Conservation (phyloP, 257 asterid genomes). For the Anisodus acutangulus region DNA sequence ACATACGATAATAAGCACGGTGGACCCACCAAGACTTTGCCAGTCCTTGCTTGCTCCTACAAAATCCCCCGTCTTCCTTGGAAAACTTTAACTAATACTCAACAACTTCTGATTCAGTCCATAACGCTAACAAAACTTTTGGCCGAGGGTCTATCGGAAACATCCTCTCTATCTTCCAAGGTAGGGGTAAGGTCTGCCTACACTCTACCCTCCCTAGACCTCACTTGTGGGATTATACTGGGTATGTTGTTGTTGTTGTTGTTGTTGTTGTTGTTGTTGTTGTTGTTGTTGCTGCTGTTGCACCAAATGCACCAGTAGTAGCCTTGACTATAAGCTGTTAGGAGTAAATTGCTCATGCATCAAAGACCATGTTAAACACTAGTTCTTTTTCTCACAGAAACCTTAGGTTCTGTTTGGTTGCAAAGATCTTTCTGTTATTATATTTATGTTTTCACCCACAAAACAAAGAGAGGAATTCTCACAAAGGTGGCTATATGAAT, state of each 20-base stretch:
- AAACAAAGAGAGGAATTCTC: not conserved
- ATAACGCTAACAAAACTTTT: not conserved
- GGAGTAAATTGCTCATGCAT: not conserved
- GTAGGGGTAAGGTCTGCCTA: too few relatives aligned
- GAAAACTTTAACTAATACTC: not conserved
- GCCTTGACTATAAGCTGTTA: not conserved
- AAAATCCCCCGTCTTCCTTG: not conserved
- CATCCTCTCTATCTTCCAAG: too few relatives aligned
- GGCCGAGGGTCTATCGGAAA: too few relatives aligned
- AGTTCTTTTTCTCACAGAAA: not conserved
- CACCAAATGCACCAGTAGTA: not conserved
- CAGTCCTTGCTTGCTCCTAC: not conserved
- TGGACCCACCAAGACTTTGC: not conserved
- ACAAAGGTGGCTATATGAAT: not conserved
- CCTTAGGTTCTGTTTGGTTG: not conserved
- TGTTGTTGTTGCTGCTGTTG: not conserved
- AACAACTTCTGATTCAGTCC: not conserved
- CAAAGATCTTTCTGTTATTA: not conserved
- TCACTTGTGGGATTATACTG: too few relatives aligned
- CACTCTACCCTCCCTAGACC: too few relatives aligned
- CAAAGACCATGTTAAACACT: not conserved
- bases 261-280: not conserved
- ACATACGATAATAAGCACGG: not conserved
- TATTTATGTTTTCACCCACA: not conserved
- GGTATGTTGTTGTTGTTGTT: too few relatives aligned